Evolutionary conservation across 768 basidiomycete genomes (phyloP), one percentile per base, ranked within the genome.

Genomic region (Xerocomellus amylosporus): DNA sequence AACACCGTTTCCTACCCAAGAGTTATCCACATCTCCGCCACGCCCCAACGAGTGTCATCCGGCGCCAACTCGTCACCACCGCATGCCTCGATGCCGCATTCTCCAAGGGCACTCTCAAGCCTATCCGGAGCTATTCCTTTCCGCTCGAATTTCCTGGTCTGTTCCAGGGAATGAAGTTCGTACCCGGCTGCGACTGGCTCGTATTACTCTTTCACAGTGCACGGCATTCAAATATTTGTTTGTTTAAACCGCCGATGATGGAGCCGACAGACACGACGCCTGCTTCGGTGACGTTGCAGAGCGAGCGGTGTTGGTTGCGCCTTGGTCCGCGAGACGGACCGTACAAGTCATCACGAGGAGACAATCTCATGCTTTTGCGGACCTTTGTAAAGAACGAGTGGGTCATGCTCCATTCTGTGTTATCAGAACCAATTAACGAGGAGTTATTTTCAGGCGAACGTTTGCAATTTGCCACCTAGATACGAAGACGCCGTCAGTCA

Each of bases 271-370:
- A 47, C 8, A 10, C 43, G 19, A 49, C 46, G 1, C 46, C 62
- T 2, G 34, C 49, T 12, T 58, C 67, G n/a, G 62, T 58, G 13
- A 67, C 68, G 4, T 43, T 71, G 8, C 68, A 71, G 49, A 69
- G 67, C 41, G 67, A 69, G 42, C 54, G 60, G 60, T 68, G 67
- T 55, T 68, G 67, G 69, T 34, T 64, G 33, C 53, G 58, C 26
- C 50, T 66, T 39, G 58, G 55, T n/a, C 53, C 50, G 15, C 51
- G 60, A 43, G 69, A 60, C 17, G 63, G 63, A 22, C 68, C 68
- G 2, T 71, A 71, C 45, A 71, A 65, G 28, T 69, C 68, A 2
- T 69, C 68, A 4, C 67, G 63, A 12, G 68, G 68, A 8, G 69
- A 69, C 36, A 22, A 71, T 39, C 60, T 69, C 26, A 43, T 69